phyloP scores from a whole-genome alignment of 2,329 filamentous ascomycete species.

The Colletotrichum sp. region DNA sequence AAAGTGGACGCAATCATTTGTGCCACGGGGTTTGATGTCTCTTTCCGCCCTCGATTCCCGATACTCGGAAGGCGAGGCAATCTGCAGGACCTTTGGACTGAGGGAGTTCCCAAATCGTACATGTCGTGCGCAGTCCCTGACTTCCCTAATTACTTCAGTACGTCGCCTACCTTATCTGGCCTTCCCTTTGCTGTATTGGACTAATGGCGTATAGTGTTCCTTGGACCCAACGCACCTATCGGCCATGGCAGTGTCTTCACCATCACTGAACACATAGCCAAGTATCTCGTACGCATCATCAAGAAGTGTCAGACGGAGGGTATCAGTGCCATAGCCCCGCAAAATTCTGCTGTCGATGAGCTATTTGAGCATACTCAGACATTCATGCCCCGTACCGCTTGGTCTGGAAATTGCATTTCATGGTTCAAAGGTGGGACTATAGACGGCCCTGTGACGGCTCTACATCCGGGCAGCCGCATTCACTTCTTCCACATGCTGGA shows the following conservation, averaged over 20 bases:
- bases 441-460: constrained; percentile 27
- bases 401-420: constrained; percentile 31
- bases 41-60: constrained; percentile 29
- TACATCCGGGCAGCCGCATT: constrained; percentile 24
- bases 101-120: constrained; percentile 28
- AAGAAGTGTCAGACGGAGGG: constrained; percentile 32
- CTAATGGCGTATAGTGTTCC: constrained; percentile 2
- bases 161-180: background rate
- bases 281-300: constrained; percentile 35
- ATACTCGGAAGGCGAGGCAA: constrained; percentile 21
- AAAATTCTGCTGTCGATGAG: constrained; percentile 27
- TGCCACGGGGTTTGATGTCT: constrained; percentile 28
- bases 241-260: constrained; percentile 26
- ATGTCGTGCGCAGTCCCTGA: constrained; percentile 28
- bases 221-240: constrained; percentile 26
- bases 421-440: constrained; percentile 32
- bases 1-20: constrained; percentile 19
- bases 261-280: constrained; percentile 30
- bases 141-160: constrained; percentile 33
- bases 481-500: constrained; percentile 24
- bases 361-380: constrained; percentile 33
- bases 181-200: rapidly evolving
- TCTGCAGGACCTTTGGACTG: constrained; percentile 28
- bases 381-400: constrained; percentile 35
- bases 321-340: constrained; percentile 30